Evolutionary conservation across 1,284 basidiomycete genomes (phyloP), one percentile per base, ranked within the genome.

Genomic region (Trichosporon faecale): DNA sequence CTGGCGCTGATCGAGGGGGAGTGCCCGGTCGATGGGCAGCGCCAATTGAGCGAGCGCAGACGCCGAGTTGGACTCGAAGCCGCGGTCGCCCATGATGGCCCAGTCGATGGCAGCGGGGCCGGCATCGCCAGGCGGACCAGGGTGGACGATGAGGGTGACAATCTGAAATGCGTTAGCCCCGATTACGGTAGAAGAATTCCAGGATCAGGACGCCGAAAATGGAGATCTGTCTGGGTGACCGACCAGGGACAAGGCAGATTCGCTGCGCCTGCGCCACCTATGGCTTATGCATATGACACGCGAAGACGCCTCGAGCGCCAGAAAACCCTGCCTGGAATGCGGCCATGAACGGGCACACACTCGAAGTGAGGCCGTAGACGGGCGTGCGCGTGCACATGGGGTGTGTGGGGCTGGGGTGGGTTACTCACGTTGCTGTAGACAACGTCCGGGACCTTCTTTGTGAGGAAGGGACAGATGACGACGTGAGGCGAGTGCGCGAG

Each of bases 101-200:
- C 84, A 85, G 74, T 86, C 85, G 68, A 85, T 79, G 5, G 85
- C 83, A 1, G 85, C 85, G 7, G 85, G 85, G 16, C 85, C 85
- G 0, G 82, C 85, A 74, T 86, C 85, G 0, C 84, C 85, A 0
- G 85, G 85, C 3, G 85, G 83, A 18, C 85, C 85, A 8, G 85
- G 85, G 74, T 86, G 85, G 5, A 85, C 80, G 70, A 86, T 85
- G 40, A 85, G 80, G 1, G 85, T 86, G 57, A 85, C 77, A 73
- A 80, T 82, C 78, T 81, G 75, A 33, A 64, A 31, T n/a, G 49
- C 21, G 52, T 63, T 31, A 66, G 69, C 63, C 69, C 46, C 61
- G 65, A 27, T 8, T 37, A 7, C 44, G 11, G 35, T n/a, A 61
- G 29, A 31, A 23, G 16, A 31, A 31, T 61, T 33, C 16, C 57